Evolutionary conservation across 495 filamentous ascomycete species (phyloP).

Genomic region (Xylaria acuta): DNA sequence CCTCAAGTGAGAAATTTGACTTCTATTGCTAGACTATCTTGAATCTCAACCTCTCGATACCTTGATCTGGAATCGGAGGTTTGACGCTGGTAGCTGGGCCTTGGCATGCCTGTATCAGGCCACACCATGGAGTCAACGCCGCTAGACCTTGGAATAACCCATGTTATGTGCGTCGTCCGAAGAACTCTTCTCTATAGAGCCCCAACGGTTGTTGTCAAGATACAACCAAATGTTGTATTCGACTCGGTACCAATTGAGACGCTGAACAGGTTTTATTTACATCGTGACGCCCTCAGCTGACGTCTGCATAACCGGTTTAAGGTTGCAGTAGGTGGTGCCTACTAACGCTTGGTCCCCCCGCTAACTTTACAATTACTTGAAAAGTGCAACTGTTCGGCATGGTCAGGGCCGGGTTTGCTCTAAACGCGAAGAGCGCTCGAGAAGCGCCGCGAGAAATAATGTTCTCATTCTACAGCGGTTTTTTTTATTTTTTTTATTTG

Average conservation of each 20-base stretch:
- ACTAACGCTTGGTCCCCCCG: no score
- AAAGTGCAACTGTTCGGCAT: background rate
- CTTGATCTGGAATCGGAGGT: background rate
- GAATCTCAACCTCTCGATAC: background rate
- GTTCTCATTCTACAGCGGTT: background rate
- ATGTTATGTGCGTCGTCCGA: background rate
- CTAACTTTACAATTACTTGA: background rate
- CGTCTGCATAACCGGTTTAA: background rate
- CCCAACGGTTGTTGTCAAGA: background rate
- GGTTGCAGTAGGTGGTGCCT: background rate
- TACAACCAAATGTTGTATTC: background rate
- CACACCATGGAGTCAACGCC: background rate
- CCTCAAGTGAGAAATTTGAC: background rate
- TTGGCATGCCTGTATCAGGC: conserved; percentile 10
- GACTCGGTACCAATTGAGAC: background rate
- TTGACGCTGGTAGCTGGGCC: background rate
- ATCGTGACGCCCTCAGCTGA: background rate
- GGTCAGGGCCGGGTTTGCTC: background rate
- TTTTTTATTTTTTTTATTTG: no score
- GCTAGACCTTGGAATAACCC: conserved; percentile 2
- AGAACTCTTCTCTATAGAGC: background rate
- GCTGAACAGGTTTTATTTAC: background rate
- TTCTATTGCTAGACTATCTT: background rate
- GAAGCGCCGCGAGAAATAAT: background rate
- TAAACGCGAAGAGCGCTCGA: background rate